phyloP scores from a whole-genome alignment of 1,139 yeast genomes.

The Groenewaldozyma auringiensis region DNA sequence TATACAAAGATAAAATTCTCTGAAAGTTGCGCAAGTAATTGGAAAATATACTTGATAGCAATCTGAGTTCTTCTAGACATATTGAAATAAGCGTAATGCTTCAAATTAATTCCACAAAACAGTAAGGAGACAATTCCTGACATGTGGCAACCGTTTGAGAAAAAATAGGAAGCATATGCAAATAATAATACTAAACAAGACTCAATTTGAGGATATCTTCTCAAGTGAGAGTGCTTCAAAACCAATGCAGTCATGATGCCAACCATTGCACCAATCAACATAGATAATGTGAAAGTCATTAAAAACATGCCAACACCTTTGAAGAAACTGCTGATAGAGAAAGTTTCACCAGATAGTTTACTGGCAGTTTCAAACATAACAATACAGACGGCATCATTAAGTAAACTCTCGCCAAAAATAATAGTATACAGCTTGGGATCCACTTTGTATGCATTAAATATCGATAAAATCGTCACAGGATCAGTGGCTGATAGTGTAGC shows the following conservation, averaged over 20 bases:
- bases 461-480: constrained; percentile 93
- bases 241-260: constrained; percentile 87
- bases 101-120: constrained; percentile 93
- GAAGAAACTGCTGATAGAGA: constrained; percentile 68
- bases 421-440: constrained; percentile 96
- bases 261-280: constrained; percentile 78
- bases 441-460: constrained; percentile 94
- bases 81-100: constrained; percentile 93
- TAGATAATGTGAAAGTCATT: constrained; percentile 89
- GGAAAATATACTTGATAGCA: constrained; percentile 91
- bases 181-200: constrained; percentile 83
- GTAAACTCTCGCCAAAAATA: constrained; percentile 89
- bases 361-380: constrained; percentile 99
- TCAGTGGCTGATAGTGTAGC: constrained; percentile 98
- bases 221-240: constrained; percentile 83
- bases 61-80: constrained; percentile 97
- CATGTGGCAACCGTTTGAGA: constrained; percentile 98
- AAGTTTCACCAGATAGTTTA: constrained; percentile 82
- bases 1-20: constrained; percentile 97
- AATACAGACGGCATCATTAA: constrained; percentile 96
- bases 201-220: constrained; percentile 94
- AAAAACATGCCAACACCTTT: constrained; percentile 92
- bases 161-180: constrained; percentile 94
- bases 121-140: constrained; percentile 93
- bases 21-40: constrained; percentile 84